Base-by-base conservation (phyloP, 1,284 basidiomycete genomes). In the Coniophora puteana region DNA sequence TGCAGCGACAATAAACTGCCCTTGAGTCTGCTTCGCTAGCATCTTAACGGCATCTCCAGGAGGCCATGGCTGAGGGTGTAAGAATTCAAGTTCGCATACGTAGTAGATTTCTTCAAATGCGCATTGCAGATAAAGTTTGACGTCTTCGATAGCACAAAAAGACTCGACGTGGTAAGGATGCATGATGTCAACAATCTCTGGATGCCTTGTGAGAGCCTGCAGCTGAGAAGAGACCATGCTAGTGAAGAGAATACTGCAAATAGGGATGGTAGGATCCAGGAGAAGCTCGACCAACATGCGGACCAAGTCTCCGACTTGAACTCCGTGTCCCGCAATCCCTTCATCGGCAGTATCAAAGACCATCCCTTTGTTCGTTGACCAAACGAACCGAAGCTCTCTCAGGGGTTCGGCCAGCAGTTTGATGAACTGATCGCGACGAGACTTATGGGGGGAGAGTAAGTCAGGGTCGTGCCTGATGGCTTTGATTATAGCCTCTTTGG, bases 1-100 rank as follows among this genome's bases (percentile, higher is more conserved):
- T 14, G 51, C 29, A 0, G 60, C 55, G 33, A 51, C 57, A n/a
- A 58, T 57, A 28, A 61, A 61, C 11, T 62, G 20, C 8, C 57
- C 60, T 4, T 28, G 39, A 3, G 58, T 45, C 34, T 51, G 57
- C n/a, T 27, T 38, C 16, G 54, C 48, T 1, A 61, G 36, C 1
- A 31, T 44, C 8, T 51, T 48, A 1, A 62, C 39, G 1, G 52
- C 49, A 1, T 48, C 42, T 0, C 44, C 30, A 1, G 49, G 25
- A 10, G 59, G 58, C 58, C 58, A 61, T 4, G 55, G 53, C 8
- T 38, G 42, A 31, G 54, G 40, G 57, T 30, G 8, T 44, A 46
- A 3, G 40, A 14, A 34, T 57, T 46, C 13, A 50, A n/a, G n/a
- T n/a, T n/a, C n/a, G n/a, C n/a, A n/a, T n/a, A n/a, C 31, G 3